These are phyloP conservation scores for Peterozyma toletana DNA, from an alignment of 805 yeast species.

Conservation along the genomic window DNA sequence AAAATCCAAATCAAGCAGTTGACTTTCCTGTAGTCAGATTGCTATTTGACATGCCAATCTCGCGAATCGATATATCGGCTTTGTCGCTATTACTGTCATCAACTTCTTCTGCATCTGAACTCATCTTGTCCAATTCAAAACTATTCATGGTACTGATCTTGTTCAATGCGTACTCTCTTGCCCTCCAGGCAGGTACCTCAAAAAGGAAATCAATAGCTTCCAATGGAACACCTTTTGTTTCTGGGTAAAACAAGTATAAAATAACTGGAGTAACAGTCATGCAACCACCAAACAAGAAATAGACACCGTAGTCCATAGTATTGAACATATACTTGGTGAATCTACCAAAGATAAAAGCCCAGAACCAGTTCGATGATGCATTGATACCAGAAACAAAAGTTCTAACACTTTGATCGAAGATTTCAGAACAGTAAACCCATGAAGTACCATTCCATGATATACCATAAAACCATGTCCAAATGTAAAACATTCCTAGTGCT, in stretches of 20 bases:
- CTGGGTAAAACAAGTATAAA: slow-evolving; percentile 49
- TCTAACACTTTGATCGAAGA: slow-evolving; percentile 35
- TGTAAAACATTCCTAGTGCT: slow-evolving; percentile 36
- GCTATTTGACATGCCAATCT: too few species aligned
- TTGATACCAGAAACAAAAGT: slow-evolving; percentile 34
- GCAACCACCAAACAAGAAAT: slow-evolving; percentile 37
- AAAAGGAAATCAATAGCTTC: slow-evolving; percentile 55
- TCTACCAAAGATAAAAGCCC: slow-evolving; percentile 42
- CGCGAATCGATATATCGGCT: too few species aligned
- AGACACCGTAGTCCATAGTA: slow-evolving; percentile 40
- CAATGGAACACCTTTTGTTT: slow-evolving; percentile 48
- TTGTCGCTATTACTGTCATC: too few species aligned
- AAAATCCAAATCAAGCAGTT: too few species aligned
- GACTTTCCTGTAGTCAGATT: too few species aligned
- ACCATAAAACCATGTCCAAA: slow-evolving; percentile 39
- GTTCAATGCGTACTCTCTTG: slow-evolving; percentile 22
- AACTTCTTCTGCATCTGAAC: too few species aligned
- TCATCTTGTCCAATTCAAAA: too few species aligned
- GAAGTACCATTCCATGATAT: slow-evolving; percentile 39
- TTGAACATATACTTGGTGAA: slow-evolving; percentile 36
- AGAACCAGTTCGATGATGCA: slow-evolving; percentile 40
- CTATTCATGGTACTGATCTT: too few species aligned
- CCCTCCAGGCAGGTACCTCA: slow-evolving; percentile 23
- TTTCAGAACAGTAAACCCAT: slow-evolving; percentile 40
- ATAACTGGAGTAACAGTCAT: slow-evolving; percentile 26